Base-by-base conservation (phyloP, 1,284 basidiomycete species). In the Sporisorium graminicola region DNA sequence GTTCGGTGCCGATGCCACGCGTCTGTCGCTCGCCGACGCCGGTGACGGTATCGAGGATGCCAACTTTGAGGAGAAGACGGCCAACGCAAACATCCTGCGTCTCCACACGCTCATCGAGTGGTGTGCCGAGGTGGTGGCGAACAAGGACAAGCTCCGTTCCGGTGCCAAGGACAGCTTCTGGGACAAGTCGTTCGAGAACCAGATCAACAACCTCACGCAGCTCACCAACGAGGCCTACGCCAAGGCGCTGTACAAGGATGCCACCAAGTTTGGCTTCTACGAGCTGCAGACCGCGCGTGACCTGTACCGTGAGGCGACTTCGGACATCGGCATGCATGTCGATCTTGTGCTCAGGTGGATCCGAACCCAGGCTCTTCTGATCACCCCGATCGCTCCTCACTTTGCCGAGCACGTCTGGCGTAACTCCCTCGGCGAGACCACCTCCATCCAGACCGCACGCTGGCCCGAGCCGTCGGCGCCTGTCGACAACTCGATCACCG, bases 61-160 rank as follows among this genome's bases (percentile, higher is more conserved):
- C 60, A 99, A 98, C 88, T 99, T 99, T 82, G 97, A 99, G 86
- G 97, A 99, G 89, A 94, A 95, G 88, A 94, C 93, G 13, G 97
- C 97, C 20, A 99, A 99, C 85, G 95, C 97, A 22, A 95, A 95
- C 79, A 99, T 99, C 85, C 88, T 99, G 82, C 91, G 97, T 69
- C 88, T 99, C 71, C 93, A 96, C 87, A 99, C 96, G 0, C 88
- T 98, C 77, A 89, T 95, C 76, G 90, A 89, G 8, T 99, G 96
- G 95, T 95, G 94, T 81, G 91, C 95, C 87, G 94, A 94, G 68
- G 65, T 90, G 69, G 54, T 91, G 78, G 90, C 90, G 72, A 90
- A 91, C 62, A 88, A 91, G 72, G 87, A 88, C 29, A 90, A 89
- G 80, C 87, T 97, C 78, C 91, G 95, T 31, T 89, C 89, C 14